These are phyloP conservation scores for Immersiella caudata DNA, from an alignment of 495 filamentous ascomycete genomes.

Conservation along the genomic window DNA sequence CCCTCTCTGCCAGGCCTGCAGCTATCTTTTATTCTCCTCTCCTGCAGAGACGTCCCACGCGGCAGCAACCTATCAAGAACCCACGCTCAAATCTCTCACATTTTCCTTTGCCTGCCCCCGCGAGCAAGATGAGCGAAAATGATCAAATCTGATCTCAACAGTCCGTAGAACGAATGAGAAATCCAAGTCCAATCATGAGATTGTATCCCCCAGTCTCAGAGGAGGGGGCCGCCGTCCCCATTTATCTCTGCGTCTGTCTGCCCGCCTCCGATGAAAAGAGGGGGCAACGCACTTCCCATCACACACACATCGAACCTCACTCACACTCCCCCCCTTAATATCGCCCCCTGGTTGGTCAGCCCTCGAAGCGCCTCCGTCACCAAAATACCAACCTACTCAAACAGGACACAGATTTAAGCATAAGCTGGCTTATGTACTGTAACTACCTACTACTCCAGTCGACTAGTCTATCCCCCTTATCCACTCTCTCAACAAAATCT, in stretches of 20 bases:
- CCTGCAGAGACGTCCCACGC: background rate
- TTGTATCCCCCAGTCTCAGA: background rate
- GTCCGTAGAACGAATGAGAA: background rate
- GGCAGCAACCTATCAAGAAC: background rate
- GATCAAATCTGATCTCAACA: background rate
- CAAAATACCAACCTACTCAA: background rate
- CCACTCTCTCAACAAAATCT: too few relatives aligned
- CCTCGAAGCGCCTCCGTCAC: background rate
- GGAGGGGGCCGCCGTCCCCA: background rate
- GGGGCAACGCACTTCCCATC: background rate
- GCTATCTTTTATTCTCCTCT: background rate
- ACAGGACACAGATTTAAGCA: background rate
- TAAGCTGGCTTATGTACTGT: background rate
- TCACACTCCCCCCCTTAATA: background rate
- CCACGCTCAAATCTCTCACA: background rate
- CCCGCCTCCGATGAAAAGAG: background rate
- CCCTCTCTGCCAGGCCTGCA: slow-evolving; percentile 14
- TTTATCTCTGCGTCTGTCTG: background rate
- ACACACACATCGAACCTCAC: background rate
- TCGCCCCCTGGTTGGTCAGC: background rate
- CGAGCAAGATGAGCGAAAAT: background rate
- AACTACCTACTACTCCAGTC: background rate
- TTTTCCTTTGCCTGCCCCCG: background rate
- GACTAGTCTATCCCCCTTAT: background rate
- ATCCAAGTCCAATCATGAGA: background rate